These are phyloP conservation scores for Hypoxylon sp. DNA, from an alignment of 2,329 filamentous ascomycete species.

Conservation along the genomic window DNA sequence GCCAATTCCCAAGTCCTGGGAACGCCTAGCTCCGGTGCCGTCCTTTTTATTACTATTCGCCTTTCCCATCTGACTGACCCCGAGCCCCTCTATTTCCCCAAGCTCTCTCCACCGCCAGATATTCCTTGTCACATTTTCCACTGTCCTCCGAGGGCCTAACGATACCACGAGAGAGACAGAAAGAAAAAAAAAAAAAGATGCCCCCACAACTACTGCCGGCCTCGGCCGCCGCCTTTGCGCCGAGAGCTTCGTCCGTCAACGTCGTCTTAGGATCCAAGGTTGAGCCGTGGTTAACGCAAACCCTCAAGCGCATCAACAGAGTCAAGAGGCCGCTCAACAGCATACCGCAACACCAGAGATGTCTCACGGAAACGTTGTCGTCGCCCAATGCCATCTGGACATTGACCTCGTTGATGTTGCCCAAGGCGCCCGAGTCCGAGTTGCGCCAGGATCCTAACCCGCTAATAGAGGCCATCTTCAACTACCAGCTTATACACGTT, in stretches of 20 bases:
- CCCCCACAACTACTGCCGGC: constrained; percentile 92
- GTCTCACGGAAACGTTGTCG: constrained; percentile 92
- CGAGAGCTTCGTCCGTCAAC: constrained; percentile 87
- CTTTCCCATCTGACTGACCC: constrained; percentile 49
- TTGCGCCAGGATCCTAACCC: constrained; percentile 83
- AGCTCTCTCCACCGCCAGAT: constrained; percentile 41
- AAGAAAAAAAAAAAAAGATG: no score
- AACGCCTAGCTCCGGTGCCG: constrained; percentile 61
- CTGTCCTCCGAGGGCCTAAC: constrained; percentile 28
- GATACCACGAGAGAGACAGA: no score
- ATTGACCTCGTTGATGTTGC: constrained; percentile 88
- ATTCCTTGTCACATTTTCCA: constrained; percentile 42
- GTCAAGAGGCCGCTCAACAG: constrained; percentile 98
- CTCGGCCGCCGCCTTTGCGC: constrained; percentile 95
- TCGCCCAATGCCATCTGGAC: constrained; percentile 93
- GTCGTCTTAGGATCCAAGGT: constrained; percentile 92
- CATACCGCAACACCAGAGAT: constrained; percentile 92
- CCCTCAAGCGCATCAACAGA: constrained; percentile 94
- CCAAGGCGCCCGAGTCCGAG: constrained; percentile 86
- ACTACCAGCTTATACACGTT: constrained; percentile 90
- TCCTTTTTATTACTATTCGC: constrained; percentile 54
- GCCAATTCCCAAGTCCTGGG: constrained; percentile 65
- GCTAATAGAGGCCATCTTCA: constrained; percentile 85
- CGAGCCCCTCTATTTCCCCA: constrained; percentile 34
- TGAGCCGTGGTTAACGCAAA: constrained; percentile 96